These are phyloP conservation scores for Salix caprea DNA, from an alignment of 345 rosid genomes.

Conservation along the genomic window DNA sequence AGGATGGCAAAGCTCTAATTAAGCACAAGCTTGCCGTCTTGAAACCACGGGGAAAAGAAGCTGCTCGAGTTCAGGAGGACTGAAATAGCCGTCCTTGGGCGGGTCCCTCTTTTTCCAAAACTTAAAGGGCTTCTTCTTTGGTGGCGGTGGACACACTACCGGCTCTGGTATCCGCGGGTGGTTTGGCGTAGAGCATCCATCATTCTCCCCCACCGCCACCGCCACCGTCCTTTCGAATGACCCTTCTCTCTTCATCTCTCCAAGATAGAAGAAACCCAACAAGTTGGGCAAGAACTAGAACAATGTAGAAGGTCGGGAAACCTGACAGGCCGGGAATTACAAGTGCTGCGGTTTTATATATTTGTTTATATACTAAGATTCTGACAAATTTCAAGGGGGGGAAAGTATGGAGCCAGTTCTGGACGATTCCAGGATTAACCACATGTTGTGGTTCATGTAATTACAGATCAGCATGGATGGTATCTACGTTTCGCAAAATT, in stretches of 20 bases:
- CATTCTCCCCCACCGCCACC: neutral
- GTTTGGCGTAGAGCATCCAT: constrained; percentile 29
- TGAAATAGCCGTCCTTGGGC: constrained; percentile 29
- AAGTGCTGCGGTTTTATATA: neutral
- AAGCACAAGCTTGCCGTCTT: constrained; percentile 11
- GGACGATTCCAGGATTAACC: constrained; percentile 1
- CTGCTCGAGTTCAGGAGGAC: constrained; percentile 35
- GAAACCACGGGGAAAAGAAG: constrained; percentile 17
- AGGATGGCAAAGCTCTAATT: neutral
- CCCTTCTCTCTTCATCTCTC: neutral
- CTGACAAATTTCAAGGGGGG: neutral
- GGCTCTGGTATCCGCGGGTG: constrained; percentile 28
- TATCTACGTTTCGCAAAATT: neutral
- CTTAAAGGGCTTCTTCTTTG: constrained; percentile 31
- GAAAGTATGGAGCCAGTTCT: constrained; percentile 8
- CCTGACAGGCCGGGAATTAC: neutral
- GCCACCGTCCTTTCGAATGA: neutral
- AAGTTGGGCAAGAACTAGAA: too few relatives aligned
- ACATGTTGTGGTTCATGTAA: constrained; percentile 5
- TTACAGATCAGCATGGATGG: constrained; percentile 3
- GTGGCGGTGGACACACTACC: constrained; percentile 26
- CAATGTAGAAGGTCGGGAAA: neutral
- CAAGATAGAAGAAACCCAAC: neutral
- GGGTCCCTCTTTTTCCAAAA: constrained; percentile 21
- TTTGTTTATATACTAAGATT: neutral